A percentile compares a stretch with the other conserved stretches of the same genome.
These are phyloP conservation scores for Actinomortierella ambigua DNA, from an alignment of 371 early-diverging fungal species.

Conservation along the genomic window DNA sequence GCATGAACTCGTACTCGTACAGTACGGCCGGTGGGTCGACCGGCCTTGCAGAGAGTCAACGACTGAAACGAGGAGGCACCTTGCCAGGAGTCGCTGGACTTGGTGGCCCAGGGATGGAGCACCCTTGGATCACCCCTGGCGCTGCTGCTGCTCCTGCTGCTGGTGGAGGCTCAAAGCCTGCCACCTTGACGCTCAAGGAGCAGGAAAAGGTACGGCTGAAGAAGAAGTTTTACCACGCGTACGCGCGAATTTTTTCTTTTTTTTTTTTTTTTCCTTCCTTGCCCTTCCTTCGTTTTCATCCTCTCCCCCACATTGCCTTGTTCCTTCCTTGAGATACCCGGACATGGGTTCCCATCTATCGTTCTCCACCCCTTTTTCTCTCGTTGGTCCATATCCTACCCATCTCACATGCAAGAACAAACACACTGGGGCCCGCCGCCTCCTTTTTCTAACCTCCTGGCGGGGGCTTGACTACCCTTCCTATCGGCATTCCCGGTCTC, in stretches of 20 bases:
- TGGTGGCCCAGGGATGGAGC: not conserved
- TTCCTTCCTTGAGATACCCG: no score
- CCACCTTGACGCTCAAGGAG: conserved; percentile 61
- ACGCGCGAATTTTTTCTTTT: not conserved
- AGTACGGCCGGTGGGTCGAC: no score
- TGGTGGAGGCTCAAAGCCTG: conserved; percentile 15
- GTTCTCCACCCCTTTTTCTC: no score
- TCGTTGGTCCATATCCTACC: no score
- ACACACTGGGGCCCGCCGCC: no score
- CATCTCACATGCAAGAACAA: no score
- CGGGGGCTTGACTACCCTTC: not conserved
- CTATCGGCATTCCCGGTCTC: not conserved
- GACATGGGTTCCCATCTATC: no score
- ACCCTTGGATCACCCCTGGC: no score
- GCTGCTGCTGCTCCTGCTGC: no score
- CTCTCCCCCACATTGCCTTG: no score
- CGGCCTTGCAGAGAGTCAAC: no score
- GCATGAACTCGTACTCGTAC: conserved; percentile 1
- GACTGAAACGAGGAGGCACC: not conserved
- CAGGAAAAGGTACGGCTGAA: conserved; percentile 63
- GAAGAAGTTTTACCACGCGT: not conserved
- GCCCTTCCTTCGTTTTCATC: not conserved
- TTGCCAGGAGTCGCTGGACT: conserved; percentile 8
- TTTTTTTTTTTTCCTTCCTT: not conserved
- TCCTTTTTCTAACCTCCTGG: not conserved